phyloP scores from a whole-genome alignment of 805 yeast species.

The Lipomyces mesembrius region DNA sequence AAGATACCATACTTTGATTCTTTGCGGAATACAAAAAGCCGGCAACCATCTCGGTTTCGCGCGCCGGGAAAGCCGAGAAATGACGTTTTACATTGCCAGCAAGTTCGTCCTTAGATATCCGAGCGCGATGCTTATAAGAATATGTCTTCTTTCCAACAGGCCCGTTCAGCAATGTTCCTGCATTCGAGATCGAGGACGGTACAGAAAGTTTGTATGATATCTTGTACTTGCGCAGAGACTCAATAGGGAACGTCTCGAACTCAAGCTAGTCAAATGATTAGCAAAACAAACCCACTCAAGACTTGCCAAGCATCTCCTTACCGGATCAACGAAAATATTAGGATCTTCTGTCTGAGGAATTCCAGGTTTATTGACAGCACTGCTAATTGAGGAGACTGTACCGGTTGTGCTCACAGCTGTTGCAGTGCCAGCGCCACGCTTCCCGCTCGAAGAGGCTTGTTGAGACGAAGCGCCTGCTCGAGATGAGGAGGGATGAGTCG shows the following conservation, averaged over 20 bases:
- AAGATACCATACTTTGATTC: conserved; percentile 56
- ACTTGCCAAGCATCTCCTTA: conserved; percentile 1
- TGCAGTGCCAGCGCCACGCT: conserved; percentile 8
- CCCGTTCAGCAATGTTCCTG: conserved; percentile 72
- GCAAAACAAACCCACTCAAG: background rate
- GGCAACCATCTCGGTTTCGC: conserved; percentile 85
- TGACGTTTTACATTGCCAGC: conserved; percentile 69
- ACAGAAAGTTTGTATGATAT: conserved; percentile 59
- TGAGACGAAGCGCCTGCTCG: background rate
- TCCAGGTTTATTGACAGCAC: background rate
- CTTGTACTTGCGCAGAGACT: conserved; percentile 71
- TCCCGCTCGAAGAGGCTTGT: conserved; percentile 8
- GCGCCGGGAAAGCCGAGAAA: conserved; percentile 60
- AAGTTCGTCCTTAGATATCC: conserved; percentile 63
- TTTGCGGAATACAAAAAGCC: conserved; percentile 85
- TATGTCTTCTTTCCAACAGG: conserved; percentile 74
- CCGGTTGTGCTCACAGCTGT: conserved; percentile 1
- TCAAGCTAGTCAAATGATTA: conserved; percentile 51
- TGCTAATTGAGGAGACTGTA: background rate
- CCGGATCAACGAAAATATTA: conserved; percentile 22
- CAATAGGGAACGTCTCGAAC: conserved; percentile 65
- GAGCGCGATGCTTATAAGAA: conserved; percentile 47
- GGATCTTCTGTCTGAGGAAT: conserved; percentile 18
- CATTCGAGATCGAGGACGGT: conserved; percentile 65
- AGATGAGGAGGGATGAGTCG: background rate